phyloP scores from a whole-genome alignment of 1,284 basidiomycete genomes.

The Mycena sp. region DNA sequence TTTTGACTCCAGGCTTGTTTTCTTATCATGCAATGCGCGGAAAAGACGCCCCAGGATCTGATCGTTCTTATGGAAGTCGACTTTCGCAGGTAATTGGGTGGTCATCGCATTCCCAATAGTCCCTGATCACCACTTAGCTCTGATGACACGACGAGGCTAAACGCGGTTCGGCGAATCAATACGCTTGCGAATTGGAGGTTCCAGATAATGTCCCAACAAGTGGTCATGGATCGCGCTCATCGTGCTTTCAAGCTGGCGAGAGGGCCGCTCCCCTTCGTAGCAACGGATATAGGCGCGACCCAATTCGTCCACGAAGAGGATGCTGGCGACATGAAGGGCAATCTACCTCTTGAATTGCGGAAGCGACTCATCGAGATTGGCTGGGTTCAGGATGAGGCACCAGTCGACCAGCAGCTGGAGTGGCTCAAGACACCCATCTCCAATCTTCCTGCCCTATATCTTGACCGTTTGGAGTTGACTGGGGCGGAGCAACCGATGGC shows the following conservation, averaged over 20 bases:
- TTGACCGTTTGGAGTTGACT: conserved; percentile 57
- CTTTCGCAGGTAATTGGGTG: conserved; percentile 57
- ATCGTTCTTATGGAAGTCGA: conserved; percentile 62
- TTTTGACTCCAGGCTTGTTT: conserved; percentile 61
- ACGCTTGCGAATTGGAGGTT: conserved; percentile 70
- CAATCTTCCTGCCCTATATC: conserved; percentile 62
- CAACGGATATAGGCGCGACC: conserved; percentile 74
- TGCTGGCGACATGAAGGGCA: conserved; percentile 56
- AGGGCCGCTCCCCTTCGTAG: conserved; percentile 70
- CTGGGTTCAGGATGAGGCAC: conserved; percentile 68
- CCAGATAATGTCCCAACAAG: conserved; percentile 68
- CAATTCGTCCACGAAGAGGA: conserved; percentile 65
- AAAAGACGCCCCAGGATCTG: conserved; percentile 62
- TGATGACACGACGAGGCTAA: conserved; percentile 54
- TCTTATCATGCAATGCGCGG: conserved; percentile 76
- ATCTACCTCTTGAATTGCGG: conserved; percentile 67
- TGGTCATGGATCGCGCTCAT: conserved; percentile 65
- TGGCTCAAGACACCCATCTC: conserved; percentile 72
- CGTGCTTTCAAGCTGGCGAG: conserved; percentile 75
- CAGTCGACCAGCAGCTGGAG: conserved; percentile 63
- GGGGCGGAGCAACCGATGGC: conserved; percentile 39
- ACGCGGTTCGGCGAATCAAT: conserved; percentile 61
- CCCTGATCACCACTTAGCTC: conserved; percentile 47
- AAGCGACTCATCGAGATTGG: conserved; percentile 75
- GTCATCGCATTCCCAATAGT: neutral